Evolutionary conservation across 495 filamentous ascomycete genomes (phyloP), one percentile per base, ranked within the genome.

Genomic region (Aspergillus heteromorphus): DNA sequence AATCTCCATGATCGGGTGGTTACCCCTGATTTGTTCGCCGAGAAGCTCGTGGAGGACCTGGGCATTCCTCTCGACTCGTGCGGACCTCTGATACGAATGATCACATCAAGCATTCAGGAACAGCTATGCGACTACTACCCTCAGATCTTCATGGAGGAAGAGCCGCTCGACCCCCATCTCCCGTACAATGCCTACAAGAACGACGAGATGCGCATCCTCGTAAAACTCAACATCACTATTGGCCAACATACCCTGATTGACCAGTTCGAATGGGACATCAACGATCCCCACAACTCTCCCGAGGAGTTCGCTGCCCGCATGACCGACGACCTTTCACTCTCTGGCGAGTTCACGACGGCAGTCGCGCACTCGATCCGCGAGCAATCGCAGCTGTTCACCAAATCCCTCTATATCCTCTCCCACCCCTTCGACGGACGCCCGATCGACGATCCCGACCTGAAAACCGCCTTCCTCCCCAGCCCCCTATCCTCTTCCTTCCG

Each of bases 211-310:
- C 85, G 93, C 51, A 91, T 98, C 27, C 72, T 91, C 17, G 83
- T 98, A 61, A 97, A 96, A 69, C 77, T 98, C 38, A 96, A 98
- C 66, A 97, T 98, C 64, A 97, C 93, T 20, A 97, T 98, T 67
- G 95, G 93, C 2, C 87, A 88, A 56, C 89, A 95, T 66, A 97
- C 92, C 0, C 77, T 98, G 21, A 85, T 96, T 19, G 93, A 98
- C 62, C 95, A 98, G 66, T 97, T 98, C 49, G 93, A 98, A 71
- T 98, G 93, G 93, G 93, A 97, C 63, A 90, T 97, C 64, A 97
- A 97, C 67, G 92, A 97, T 62, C 85, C 91, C 0, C 75, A 84
- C 56, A 97, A 98, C 69, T 92, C 85, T 0, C 91, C 93, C 0
- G 93, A 98, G 68, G 87, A 95, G 51, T 98, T 98, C 68, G 95